Evolutionary conservation across 345 rosid species (phyloP).

Genomic region (Punica granatum): DNA sequence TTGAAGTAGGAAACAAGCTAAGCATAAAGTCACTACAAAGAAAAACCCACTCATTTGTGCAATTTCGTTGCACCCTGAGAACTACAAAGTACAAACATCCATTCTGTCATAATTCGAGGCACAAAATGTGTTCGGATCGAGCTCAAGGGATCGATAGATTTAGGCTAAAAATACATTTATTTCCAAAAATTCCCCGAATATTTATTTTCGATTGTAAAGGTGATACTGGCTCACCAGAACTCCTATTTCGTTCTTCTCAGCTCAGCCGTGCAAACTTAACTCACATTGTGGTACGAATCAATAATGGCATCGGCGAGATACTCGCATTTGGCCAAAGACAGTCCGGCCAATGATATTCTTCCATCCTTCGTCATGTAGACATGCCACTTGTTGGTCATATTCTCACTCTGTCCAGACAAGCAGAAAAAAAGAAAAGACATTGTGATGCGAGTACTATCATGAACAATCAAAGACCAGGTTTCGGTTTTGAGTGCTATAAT

Average conservation of each 20-base stretch:
- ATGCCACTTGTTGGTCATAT: conserved; percentile 92
- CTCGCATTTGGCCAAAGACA: conserved; percentile 86
- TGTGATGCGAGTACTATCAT: background rate
- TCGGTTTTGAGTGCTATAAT: background rate
- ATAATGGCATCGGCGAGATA: conserved; percentile 86
- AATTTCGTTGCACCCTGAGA: background rate
- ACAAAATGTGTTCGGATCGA: background rate
- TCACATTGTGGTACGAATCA: conserved; percentile 74
- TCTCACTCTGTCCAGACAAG: conserved; percentile 46
- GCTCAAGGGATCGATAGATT: background rate
- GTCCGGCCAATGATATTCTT: conserved; percentile 86
- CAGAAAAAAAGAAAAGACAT: background rate
- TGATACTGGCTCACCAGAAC: background rate
- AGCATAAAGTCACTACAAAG: background rate
- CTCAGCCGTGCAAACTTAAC: conserved; percentile 21
- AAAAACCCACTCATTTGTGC: background rate
- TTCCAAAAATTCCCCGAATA: background rate
- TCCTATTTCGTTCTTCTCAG: background rate
- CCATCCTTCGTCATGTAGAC: conserved; percentile 96
- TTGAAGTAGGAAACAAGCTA: background rate
- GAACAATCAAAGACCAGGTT: background rate
- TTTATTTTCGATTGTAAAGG: background rate
- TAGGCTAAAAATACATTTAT: background rate
- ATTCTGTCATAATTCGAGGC: background rate
- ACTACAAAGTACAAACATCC: background rate